These are phyloP conservation scores for Buxus sempervirens DNA, from an alignment of 164 flowering plant species.

Conservation along the genomic window DNA sequence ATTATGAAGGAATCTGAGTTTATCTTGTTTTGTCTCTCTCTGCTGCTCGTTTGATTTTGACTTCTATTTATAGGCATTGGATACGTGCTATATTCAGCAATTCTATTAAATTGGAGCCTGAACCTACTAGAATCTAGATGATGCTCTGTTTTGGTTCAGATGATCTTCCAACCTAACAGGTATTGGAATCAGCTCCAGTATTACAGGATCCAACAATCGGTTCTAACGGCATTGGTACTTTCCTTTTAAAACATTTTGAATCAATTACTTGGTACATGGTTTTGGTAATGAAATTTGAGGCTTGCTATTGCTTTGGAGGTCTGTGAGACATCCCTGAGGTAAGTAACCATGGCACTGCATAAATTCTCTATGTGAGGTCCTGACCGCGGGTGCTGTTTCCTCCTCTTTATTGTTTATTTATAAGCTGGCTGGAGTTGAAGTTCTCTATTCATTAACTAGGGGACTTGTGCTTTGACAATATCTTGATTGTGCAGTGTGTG, in stretches of 20 bases:
- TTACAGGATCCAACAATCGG: background rate
- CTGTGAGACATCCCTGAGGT: background rate
- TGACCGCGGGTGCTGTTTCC: background rate
- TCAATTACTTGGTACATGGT: background rate
- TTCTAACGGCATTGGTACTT: background rate
- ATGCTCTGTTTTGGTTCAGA: background rate
- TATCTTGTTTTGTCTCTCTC: background rate
- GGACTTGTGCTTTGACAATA: too few relatives aligned
- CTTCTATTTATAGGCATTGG: slow-evolving; percentile 38
- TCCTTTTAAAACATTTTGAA: background rate
- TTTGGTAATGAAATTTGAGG: background rate
- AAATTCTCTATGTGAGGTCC: background rate
- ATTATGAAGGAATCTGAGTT: background rate
- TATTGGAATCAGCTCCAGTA: background rate
- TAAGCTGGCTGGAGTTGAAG: background rate
- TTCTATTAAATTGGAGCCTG: background rate
- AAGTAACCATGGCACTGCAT: background rate
- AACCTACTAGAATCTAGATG: background rate
- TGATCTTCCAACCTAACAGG: background rate
- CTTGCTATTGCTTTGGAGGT: background rate
- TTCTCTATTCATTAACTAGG: too few relatives aligned
- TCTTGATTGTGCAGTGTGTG: too few relatives aligned
- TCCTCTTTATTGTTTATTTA: too few relatives aligned
- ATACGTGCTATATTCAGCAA: slow-evolving; percentile 36
- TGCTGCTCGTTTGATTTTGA: slow-evolving; percentile 1